Base-by-base conservation (phyloP, 352 stramenopile species). In the Globisporangium middletonii region DNA sequence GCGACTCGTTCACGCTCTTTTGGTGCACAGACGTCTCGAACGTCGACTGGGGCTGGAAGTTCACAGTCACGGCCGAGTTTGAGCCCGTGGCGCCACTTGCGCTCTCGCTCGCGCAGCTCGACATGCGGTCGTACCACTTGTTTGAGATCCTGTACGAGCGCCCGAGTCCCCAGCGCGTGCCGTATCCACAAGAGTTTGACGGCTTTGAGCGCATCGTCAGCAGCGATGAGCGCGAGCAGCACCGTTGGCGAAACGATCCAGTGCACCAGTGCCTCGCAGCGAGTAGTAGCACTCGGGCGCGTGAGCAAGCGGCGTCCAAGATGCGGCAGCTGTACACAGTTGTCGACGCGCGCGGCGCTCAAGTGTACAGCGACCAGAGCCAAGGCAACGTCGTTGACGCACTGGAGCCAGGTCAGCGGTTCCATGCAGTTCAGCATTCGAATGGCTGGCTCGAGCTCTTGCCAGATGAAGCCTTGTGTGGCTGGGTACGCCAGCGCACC, bases 1-100 rank as follows among this genome's bases (percentile, higher is more conserved):
- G 72, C 0, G 80, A 89, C 33, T 88, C 81, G 6, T 96, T 96
- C 51, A 87, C 72, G 23, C 54, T 97, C 18, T 62, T 94, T 19
- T 97, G 92, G 82, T 76, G 67, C 50, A 92, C 86, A 0, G 89
- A 97, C 65, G 70, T 69, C 0, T 87, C 80, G 8, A 97, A 95
- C 60, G 85, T 92, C 28, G 88, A 96, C 27, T 97, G 89, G 89
- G 86, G 86, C 0, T 94, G 83, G 74, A 84, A 88, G 49, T 92
- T 94, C 47, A 88, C 72, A 8, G 80, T 94, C 0, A 71, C 65
- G 18, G 79, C 82, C 5, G 74, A 86, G 27, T 94, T 88, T 64
- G 54, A 71, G 11, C 63, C 71, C 1, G 61, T 79, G 11, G 56
- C 63, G 27, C 72, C 83, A 11, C 52, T 84, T 5, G 59, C 81